A percentile compares a stretch with the other conserved stretches of the same genome.
Conservation (phyloP, 371 early-diverging fungal genomes). For the Rhizomucor pusillus region DNA sequence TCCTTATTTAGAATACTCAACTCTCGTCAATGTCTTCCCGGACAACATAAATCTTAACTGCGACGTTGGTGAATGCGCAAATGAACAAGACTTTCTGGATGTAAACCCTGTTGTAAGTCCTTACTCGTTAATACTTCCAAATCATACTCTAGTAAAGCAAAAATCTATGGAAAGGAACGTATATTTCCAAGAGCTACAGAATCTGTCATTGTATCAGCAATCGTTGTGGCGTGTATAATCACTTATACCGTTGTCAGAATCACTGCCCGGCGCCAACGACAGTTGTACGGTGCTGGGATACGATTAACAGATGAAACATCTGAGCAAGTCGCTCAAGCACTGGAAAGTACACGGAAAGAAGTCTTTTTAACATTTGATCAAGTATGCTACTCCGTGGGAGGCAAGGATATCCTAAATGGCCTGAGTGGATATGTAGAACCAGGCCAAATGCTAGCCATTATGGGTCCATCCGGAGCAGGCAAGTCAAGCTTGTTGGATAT, state of each 20-base stretch:
- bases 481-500: slow-evolving; percentile 68
- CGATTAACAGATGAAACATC: slow-evolving; percentile 14
- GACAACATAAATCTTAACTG: slow-evolving; percentile 55
- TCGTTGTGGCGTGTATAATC: slow-evolving; percentile 25
- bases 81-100: slow-evolving; percentile 42
- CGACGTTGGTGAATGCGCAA: slow-evolving; percentile 61
- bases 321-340: slow-evolving; percentile 17
- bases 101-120: slow-evolving; percentile 34
- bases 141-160: not conserved
- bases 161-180: slow-evolving; percentile 18
- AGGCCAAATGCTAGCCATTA: slow-evolving; percentile 67
- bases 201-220: slow-evolving; percentile 29
- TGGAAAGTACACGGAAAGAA: slow-evolving; percentile 15
- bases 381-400: slow-evolving; percentile 32
- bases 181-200: slow-evolving; percentile 39
- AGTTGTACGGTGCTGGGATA: slow-evolving; percentile 35
- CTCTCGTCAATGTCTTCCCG: slow-evolving; percentile 50
- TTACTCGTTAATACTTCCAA: not conserved
- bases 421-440: slow-evolving; percentile 56
- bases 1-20: slow-evolving; percentile 44
- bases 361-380: slow-evolving; percentile 36
- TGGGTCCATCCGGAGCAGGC: slow-evolving; percentile 55
- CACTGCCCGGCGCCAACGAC: slow-evolving; percentile 34
- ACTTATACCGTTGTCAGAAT: slow-evolving; percentile 25
- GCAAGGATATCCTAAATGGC: slow-evolving; percentile 37